Evolutionary conservation across 352 stramenopile species (phyloP), one percentile per base, ranked within the genome.

Genomic region (Pythium oligandrum): DNA sequence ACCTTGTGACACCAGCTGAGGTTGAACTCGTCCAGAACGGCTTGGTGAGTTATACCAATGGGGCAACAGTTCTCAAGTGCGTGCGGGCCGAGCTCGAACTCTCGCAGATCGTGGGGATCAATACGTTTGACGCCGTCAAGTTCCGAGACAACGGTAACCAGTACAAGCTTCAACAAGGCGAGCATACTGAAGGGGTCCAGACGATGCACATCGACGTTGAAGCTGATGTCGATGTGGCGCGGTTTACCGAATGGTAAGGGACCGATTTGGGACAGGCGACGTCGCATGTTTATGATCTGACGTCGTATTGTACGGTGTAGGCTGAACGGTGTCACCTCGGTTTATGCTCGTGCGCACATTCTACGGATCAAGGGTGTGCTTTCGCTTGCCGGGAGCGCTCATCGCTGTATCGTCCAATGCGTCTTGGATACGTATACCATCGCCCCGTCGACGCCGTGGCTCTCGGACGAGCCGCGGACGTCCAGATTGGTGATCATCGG

Each of bases 1-100:
- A 99, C 71, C 73, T 6, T 57, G 80, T 99, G 4, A 98, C 93
- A 85, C 80, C 1, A 69, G 68, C 40, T 0, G 73, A 65, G 12
- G 70, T 90, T 32, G 70, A 66, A 31, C n/a, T 46, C 11, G 78
- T 95, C 34, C 61, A 86, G 46, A 36, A 46, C 2, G 64, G 49
- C 4, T 83, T 71, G 2, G 66, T 96, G 11, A 37, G 43, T 0
- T 34, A 63, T 2, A 62, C 95, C 40, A 96, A 96, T 47, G 73
- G 70, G n/a, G 55, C 94, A 26, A 85, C 88, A 32, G 75, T 57
- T 39, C 44, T 89, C 35, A 62, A 51, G 3, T 93, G 82, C 0
- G 68, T 83, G 38, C 69, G 68, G 32, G 73, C 77, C 5, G 40
- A 70, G 4, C 66, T 93, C 4, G 68, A 90, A 35, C 59, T 93